phyloP scores from a whole-genome alignment of 495 filamentous ascomycete species.

The Choiromyces venosus region DNA sequence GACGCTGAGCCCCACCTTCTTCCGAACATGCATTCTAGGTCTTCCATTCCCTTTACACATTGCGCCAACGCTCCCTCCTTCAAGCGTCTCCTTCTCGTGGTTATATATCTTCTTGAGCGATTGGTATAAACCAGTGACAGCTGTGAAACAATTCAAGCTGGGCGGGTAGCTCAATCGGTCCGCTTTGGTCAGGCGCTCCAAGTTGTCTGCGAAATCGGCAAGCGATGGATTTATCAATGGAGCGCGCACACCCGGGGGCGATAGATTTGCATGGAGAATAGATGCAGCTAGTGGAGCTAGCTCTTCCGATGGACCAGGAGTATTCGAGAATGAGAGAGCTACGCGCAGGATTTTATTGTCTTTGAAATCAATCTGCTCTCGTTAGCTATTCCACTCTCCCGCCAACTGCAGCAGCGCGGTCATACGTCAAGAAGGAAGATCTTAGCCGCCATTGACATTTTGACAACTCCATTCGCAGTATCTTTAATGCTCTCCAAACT shows the following conservation, averaged over 20 bases:
- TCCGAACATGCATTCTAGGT: conserved; percentile 69
- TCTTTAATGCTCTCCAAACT: conserved; percentile 67
- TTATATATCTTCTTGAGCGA: conserved; percentile 60
- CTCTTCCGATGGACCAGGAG: conserved; percentile 33
- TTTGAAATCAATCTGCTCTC: conserved; percentile 40
- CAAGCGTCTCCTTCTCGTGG: conserved; percentile 58
- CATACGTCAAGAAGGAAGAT: conserved; percentile 37
- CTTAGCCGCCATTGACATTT: conserved; percentile 37
- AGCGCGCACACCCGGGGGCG: conserved; percentile 45
- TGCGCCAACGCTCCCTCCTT: conserved; percentile 50
- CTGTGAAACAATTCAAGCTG: conserved; percentile 80
- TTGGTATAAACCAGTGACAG: conserved; percentile 70
- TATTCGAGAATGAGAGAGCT: conserved; percentile 37
- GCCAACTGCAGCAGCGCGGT: not conserved
- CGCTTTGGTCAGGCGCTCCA: conserved; percentile 69
- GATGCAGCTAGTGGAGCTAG: conserved; percentile 35
- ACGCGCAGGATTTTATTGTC: conserved; percentile 40
- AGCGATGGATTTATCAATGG: conserved; percentile 56
- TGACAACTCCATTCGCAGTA: conserved; percentile 43
- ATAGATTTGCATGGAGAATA: conserved; percentile 54
- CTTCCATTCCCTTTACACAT: conserved; percentile 65
- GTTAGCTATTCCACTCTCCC: conserved; percentile 17
- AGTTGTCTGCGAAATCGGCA: conserved; percentile 68
- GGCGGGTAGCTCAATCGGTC: conserved; percentile 71
- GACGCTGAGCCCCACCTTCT: conserved; percentile 66